Evolutionary conservation across 2,329 filamentous ascomycete genomes (phyloP).

Genomic region (Penicillium sp.): DNA sequence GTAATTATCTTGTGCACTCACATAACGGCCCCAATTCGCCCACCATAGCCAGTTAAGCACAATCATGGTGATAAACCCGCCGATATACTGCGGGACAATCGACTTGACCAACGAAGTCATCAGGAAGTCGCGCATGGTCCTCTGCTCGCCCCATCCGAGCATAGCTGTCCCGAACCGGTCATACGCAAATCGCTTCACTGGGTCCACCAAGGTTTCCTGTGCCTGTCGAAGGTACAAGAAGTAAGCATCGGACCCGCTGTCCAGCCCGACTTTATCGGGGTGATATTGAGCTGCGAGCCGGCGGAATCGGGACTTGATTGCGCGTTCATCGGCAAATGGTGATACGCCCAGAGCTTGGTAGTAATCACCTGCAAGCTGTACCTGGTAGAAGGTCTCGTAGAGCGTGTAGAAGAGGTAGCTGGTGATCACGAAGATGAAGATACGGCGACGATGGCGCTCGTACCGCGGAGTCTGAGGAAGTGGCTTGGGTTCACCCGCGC

Average conservation of each 20-base stretch:
- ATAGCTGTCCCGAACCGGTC: slow-evolving; percentile 80
- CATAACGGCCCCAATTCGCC: slow-evolving; percentile 46
- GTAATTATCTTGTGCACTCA: slow-evolving; percentile 29
- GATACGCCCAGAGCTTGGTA: slow-evolving; percentile 74
- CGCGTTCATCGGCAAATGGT: slow-evolving; percentile 66
- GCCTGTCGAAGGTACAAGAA: slow-evolving; percentile 84
- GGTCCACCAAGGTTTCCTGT: slow-evolving; percentile 76
- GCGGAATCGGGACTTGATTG: slow-evolving; percentile 81
- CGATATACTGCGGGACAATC: slow-evolving; percentile 40
- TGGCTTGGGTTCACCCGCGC: slow-evolving; percentile 80
- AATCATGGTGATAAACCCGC: slow-evolving; percentile 36
- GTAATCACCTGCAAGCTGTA: slow-evolving; percentile 70
- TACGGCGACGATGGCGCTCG: slow-evolving; percentile 71
- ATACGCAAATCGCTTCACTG: slow-evolving; percentile 78
- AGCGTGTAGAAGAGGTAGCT: slow-evolving; percentile 87
- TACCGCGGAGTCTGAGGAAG: slow-evolving; percentile 65
- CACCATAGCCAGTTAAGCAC: slow-evolving; percentile 43
- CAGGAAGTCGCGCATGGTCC: slow-evolving; percentile 70
- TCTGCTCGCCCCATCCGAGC: slow-evolving; percentile 54
- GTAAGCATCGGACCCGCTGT: slow-evolving; percentile 48
- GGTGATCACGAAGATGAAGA: slow-evolving; percentile 78
- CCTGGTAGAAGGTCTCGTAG: slow-evolving; percentile 83
- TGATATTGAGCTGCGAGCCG: slow-evolving; percentile 68
- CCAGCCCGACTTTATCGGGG: slow-evolving; percentile 71
- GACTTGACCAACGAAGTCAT: slow-evolving; percentile 57